Evolutionary conservation across 2,329 filamentous ascomycete genomes (phyloP).

Genomic region (Aspergillus sp.): DNA sequence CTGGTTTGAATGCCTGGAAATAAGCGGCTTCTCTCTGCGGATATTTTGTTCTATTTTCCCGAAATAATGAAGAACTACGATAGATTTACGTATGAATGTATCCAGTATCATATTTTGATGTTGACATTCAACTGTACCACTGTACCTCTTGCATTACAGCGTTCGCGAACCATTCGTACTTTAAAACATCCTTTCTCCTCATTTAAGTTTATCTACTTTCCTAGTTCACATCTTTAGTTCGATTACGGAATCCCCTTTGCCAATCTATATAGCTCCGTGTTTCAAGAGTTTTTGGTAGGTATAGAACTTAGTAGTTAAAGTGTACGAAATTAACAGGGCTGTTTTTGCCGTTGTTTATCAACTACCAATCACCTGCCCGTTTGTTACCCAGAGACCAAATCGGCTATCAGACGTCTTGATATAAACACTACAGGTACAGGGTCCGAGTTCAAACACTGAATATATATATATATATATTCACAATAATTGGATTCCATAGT

Average conservation of each 20-base stretch:
- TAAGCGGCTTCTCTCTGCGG: slow-evolving; percentile 27
- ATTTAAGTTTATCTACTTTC: not conserved
- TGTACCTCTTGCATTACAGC: slow-evolving; percentile 20
- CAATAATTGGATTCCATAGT: too few relatives aligned
- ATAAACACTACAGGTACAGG: too few relatives aligned
- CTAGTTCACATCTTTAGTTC: not conserved
- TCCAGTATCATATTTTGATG: not conserved
- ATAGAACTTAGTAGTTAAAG: not conserved
- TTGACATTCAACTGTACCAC: not conserved
- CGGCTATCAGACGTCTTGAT: too few relatives aligned
- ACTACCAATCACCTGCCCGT: too few relatives aligned
- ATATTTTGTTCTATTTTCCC: not conserved
- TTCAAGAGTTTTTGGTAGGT: not conserved
- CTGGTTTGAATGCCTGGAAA: slow-evolving; percentile 69
- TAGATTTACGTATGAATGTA: slow-evolving; percentile 18
- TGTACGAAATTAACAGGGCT: not conserved
- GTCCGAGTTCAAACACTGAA: too few relatives aligned
- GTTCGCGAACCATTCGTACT: slow-evolving; percentile 13
- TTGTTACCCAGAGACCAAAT: too few relatives aligned
- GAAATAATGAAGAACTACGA: slow-evolving; percentile 20
- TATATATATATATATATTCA: too few relatives aligned
- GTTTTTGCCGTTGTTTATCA: not conserved
- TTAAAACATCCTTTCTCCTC: not conserved
- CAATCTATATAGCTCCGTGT: not conserved
- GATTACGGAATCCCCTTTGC: not conserved